These are phyloP conservation scores for Onygenales sp. DNA, from an alignment of 2,329 filamentous ascomycete genomes.

Conservation along the genomic window DNA sequence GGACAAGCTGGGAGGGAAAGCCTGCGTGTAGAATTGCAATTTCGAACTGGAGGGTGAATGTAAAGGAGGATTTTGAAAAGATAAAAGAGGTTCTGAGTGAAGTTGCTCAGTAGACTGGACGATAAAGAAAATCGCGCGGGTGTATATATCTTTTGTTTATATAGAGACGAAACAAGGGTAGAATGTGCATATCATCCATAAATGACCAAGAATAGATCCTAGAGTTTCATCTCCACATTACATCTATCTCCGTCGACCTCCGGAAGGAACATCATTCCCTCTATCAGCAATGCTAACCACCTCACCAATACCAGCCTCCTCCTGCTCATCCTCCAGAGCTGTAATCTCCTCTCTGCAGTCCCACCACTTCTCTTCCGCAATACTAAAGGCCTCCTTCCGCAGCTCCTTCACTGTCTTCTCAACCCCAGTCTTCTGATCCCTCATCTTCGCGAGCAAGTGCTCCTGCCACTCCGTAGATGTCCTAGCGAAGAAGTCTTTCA, in stretches of 20 bases:
- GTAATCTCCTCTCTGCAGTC: constrained; percentile 91
- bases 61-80: constrained; percentile 56
- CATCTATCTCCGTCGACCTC: constrained; percentile 33
- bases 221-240: neutral
- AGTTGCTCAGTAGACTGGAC: constrained; percentile 27
- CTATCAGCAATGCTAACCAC: constrained; percentile 79
- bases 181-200: neutral
- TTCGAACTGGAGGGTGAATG: constrained; percentile 71
- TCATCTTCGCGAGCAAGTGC: constrained; percentile 64
- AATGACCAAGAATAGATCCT: neutral
- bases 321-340: constrained; percentile 87
- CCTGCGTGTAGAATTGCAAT: constrained; percentile 76
- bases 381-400: constrained; percentile 78
- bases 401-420: constrained; percentile 76
- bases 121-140: neutral
- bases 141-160: neutral
- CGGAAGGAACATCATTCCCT: constrained; percentile 42
- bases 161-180: neutral
- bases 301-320: constrained; percentile 88
- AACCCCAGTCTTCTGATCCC: constrained; percentile 50
- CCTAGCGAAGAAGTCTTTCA: constrained; percentile 84
- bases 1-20: constrained; percentile 64
- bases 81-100: constrained; percentile 53
- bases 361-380: constrained; percentile 98
- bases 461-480: constrained; percentile 89